Evolutionary conservation across 768 basidiomycete species (phyloP).

Genomic region (Megacollybia marginata): DNA sequence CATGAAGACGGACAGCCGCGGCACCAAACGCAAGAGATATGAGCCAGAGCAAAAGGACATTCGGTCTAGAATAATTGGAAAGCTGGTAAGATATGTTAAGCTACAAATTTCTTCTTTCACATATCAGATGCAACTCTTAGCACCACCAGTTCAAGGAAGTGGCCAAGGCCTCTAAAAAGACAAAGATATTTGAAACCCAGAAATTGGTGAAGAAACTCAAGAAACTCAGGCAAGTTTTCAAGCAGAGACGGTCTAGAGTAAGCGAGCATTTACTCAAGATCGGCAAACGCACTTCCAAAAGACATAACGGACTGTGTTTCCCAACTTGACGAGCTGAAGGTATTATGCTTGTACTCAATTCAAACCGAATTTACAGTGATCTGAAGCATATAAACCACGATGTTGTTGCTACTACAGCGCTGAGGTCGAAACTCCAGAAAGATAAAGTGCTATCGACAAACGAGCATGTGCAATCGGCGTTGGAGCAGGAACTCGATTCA

Average conservation of each 20-base stretch:
- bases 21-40: slow-evolving; percentile 38
- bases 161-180: slow-evolving; percentile 72
- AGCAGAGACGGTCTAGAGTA: neutral
- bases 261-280: slow-evolving; percentile 15
- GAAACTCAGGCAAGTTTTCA: slow-evolving; percentile 42
- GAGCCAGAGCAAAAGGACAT: slow-evolving; percentile 32
- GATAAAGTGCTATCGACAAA: slow-evolving; percentile 51
- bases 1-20: slow-evolving; percentile 9
- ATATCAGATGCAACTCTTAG: slow-evolving; percentile 28
- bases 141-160: slow-evolving; percentile 70
- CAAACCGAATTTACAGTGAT: neutral
- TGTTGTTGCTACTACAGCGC: slow-evolving; percentile 53
- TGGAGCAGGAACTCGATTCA: slow-evolving; percentile 36
- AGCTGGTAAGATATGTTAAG: slow-evolving; percentile 39
- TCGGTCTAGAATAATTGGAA: slow-evolving; percentile 37
- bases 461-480: slow-evolving; percentile 34
- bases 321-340: slow-evolving; percentile 63
- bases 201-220: slow-evolving; percentile 81
- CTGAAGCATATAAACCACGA: slow-evolving; percentile 52
- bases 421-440: slow-evolving; percentile 68
- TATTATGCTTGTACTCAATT: slow-evolving; percentile 17
- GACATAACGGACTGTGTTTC: slow-evolving; percentile 44
- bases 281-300: slow-evolving; percentile 27
- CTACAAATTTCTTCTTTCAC: neutral
- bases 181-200: slow-evolving; percentile 73